These are phyloP conservation scores for Meira miltonrushii DNA, from an alignment of 1,284 basidiomycete species.

Conservation along the genomic window DNA sequence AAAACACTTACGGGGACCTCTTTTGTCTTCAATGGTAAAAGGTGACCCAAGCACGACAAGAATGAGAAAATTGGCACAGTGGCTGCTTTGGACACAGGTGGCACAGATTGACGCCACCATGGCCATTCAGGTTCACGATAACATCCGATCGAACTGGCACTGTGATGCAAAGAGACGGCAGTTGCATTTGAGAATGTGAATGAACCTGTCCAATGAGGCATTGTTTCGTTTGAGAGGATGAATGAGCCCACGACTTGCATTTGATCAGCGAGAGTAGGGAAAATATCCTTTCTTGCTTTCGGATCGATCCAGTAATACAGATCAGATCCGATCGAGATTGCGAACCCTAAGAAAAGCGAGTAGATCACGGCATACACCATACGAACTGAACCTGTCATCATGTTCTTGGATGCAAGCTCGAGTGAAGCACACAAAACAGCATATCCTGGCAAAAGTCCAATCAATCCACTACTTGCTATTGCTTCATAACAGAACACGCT, in stretches of 20 bases:
- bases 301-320: constrained; percentile 73
- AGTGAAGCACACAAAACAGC: constrained; percentile 57
- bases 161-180: constrained; percentile 39
- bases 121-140: constrained; percentile 63
- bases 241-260: constrained; percentile 65
- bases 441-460: constrained; percentile 72
- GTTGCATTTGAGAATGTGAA: constrained; percentile 37
- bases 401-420: constrained; percentile 22
- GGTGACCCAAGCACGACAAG: constrained; percentile 68
- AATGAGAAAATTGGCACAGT: constrained; percentile 77
- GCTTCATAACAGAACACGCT: constrained; percentile 76
- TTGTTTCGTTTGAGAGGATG: constrained; percentile 64
- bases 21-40: constrained; percentile 67
- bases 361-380: constrained; percentile 27
- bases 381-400: constrained; percentile 24
- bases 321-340: constrained; percentile 79
- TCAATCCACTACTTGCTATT: constrained; percentile 73
- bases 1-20: constrained; percentile 76
- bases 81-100: constrained; percentile 68
- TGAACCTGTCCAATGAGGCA: constrained; percentile 16
- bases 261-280: constrained; percentile 45
- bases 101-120: constrained; percentile 75
- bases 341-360: constrained; percentile 61
- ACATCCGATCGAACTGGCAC: constrained; percentile 57
- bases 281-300: constrained; percentile 53